Evolutionary conservation across 2,329 filamentous ascomycete species (phyloP), one percentile per base, ranked within the genome.

Genomic region (Graphilbum fragrans): DNA sequence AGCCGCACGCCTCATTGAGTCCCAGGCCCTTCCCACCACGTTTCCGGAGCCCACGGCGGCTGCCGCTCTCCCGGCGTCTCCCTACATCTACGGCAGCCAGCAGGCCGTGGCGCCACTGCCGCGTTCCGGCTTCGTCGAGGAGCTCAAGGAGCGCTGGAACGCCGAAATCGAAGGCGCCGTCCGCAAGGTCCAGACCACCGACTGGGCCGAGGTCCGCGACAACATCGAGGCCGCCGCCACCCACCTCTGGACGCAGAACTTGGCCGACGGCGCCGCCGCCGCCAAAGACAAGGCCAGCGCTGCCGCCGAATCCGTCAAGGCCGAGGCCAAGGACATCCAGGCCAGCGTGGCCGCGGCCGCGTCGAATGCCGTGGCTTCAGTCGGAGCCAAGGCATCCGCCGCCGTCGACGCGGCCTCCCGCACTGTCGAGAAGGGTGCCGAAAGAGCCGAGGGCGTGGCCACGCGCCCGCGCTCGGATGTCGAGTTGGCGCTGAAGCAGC

Each of bases 101-200:
- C 23, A 7, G 7, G 12, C 7, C 23, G 23, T 12, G 23, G 23
- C 23, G 29, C 11, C 29, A 14, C 70, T 39, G 65, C 71, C 41
- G 65, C 65, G 71, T 47, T 67, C 70, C 22, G 67, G 69, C 37
- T 63, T 83, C 38, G 56, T 77, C 41, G 82, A 87, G 55, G 65
- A 74, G 29, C 69, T 80, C 52, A 90, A 90, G 65, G 80, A 84
- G 53, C 67, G 74, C 45, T 90, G 84, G 84, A 90, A 92, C 58
- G 60, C 70, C 39, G 83, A 90, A 59, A 60, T 90, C 29, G 72
- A 81, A 57, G 67, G 68, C 46, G 69, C 80, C 39, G 80, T 82
- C 42, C 68, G 67, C 44, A 80, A 75, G 69, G 72, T 76, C 43
- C 76, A 86, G 60, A 68, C 62, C 27, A 77, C 72, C 46, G 74